A percentile compares a stretch with the other conserved stretches of the same genome.
phyloP scores from a whole-genome alignment of 129 eudicot species.

The Flaveria brownii region DNA sequence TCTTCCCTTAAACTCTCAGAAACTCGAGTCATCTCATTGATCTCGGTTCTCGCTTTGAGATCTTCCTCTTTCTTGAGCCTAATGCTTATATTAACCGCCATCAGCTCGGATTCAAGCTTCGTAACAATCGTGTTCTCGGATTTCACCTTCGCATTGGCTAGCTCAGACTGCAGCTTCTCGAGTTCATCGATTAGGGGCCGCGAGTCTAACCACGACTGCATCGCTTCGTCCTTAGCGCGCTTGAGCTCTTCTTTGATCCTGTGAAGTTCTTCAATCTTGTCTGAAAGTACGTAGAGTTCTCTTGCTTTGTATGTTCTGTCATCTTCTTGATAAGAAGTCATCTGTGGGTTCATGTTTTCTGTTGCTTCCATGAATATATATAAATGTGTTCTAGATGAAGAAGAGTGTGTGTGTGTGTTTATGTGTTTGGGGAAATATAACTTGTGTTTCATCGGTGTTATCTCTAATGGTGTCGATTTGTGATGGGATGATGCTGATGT shows the following conservation, averaged over 20 bases:
- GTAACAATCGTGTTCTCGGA: slow-evolving; percentile 26
- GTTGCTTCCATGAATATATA: slow-evolving; percentile 1
- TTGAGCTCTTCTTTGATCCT: slow-evolving; percentile 52
- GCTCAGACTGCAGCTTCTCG: slow-evolving; percentile 43
- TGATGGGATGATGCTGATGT: slow-evolving; percentile 21
- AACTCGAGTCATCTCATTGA: slow-evolving; percentile 40
- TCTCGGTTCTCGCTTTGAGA: slow-evolving; percentile 28
- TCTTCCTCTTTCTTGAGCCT: slow-evolving; percentile 51
- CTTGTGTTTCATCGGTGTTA: slow-evolving; percentile 31
- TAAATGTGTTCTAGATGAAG: no score
- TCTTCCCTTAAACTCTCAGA: slow-evolving; percentile 44
- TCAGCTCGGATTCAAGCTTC: slow-evolving; percentile 55
- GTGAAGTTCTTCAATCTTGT: slow-evolving; percentile 47
- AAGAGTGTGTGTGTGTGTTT: no score
- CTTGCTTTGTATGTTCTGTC: slow-evolving; percentile 33
- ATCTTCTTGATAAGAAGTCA: slow-evolving; percentile 28
- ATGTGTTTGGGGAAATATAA: slow-evolving; percentile 6
- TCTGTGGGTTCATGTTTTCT: slow-evolving; percentile 26
- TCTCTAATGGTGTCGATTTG: slow-evolving; percentile 28
- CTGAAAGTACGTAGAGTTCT: slow-evolving; percentile 35
- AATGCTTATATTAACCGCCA: slow-evolving; percentile 35
- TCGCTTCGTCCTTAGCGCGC: slow-evolving; percentile 59
- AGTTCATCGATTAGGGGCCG: slow-evolving; percentile 62
- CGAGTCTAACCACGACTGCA: slow-evolving; percentile 59
- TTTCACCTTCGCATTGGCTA: slow-evolving; percentile 35